Evolutionary conservation across 2,329 filamentous ascomycete species (phyloP).

Genomic region (Grosmannia huntii): DNA sequence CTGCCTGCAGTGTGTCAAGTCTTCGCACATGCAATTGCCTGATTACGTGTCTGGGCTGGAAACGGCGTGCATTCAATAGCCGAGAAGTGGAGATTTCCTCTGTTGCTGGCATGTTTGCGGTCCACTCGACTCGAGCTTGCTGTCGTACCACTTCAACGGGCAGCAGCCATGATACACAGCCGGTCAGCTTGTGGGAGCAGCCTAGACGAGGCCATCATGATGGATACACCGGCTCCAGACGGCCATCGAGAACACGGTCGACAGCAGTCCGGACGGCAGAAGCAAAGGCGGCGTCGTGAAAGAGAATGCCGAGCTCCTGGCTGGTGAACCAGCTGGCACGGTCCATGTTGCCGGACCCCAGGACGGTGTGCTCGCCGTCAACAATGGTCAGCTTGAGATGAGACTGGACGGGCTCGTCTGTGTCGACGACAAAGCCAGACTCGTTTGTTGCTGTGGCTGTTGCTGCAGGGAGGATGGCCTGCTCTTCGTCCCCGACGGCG

Average conservation of each 20-base stretch:
- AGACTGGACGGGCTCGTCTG: constrained; percentile 53
- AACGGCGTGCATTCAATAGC: not conserved
- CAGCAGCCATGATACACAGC: not conserved
- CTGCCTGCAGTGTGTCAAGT: not conserved
- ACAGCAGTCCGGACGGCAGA: constrained; percentile 18
- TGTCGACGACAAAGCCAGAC: constrained; percentile 9
- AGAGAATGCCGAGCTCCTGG: constrained; percentile 63
- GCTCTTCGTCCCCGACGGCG: constrained; percentile 7
- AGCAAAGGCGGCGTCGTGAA: constrained; percentile 26
- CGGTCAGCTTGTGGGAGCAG: not conserved
- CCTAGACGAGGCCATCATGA: not conserved
- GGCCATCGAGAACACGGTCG: constrained; percentile 19
- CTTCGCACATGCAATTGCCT: not conserved
- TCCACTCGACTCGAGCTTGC: not conserved
- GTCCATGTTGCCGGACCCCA: constrained; percentile 77
- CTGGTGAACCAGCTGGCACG: constrained; percentile 78
- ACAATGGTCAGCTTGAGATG: constrained; percentile 70
- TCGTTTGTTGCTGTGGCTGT: not conserved
- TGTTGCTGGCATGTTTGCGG: not conserved
- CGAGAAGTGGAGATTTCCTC: not conserved
- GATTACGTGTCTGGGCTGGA: not conserved
- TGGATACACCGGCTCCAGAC: constrained; percentile 18
- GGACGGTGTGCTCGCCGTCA: constrained; percentile 51
- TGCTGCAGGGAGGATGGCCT: not conserved
- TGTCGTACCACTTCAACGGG: not conserved